Evolutionary conservation across 176 grass and related monocot genomes (phyloP), one percentile per base, ranked within the genome.

Genomic region (Areca catechu): DNA sequence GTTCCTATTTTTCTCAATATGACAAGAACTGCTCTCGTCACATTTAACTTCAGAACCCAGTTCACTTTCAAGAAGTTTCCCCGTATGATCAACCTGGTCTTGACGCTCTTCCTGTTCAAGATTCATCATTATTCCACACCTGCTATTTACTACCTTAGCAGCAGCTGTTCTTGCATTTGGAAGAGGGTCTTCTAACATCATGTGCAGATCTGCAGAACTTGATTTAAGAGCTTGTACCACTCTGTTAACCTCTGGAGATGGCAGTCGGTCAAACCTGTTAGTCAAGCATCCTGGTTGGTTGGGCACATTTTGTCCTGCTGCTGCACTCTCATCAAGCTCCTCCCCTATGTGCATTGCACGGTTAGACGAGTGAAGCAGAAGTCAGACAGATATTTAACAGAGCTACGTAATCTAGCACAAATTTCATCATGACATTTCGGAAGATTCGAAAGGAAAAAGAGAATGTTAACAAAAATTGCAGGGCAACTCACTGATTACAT

Each of bases 131-230:
- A 70, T 76, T 49, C 55, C 60, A 59, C 73, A 56, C 58, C 60
- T 77, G 71, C 54, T n/a, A 47, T 48, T 50, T 54, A 81, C 67
- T 24, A 85, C 49, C 62, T 84, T 58, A 68, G 65, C 70, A 61
- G 74, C 86, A 28, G 58, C 51, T 52, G 16, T 60, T 73, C 75
- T 78, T 37, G 81, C 81, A 60, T 62, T 61, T 55, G 77, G 81
- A 69, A 85, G 75, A 57, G 78, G 86, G 60, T 89, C 86, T 9
- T 59, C 66, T 10, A 82, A 37, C 20, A 50, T 62, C 62, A 49
- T 69, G 4, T 51, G 81, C 19, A 89, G 86, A 49, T 89, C 59
- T 27, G 60, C 58, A 27, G 70, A 76, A 61, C 81, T 85, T 82
- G 67, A 70, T 65, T 79, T 78, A 23, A 85, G 68, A 5, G 62